Base-by-base conservation (phyloP, 2,329 filamentous ascomycete species). In the Fusarium sterilihyphosum region DNA sequence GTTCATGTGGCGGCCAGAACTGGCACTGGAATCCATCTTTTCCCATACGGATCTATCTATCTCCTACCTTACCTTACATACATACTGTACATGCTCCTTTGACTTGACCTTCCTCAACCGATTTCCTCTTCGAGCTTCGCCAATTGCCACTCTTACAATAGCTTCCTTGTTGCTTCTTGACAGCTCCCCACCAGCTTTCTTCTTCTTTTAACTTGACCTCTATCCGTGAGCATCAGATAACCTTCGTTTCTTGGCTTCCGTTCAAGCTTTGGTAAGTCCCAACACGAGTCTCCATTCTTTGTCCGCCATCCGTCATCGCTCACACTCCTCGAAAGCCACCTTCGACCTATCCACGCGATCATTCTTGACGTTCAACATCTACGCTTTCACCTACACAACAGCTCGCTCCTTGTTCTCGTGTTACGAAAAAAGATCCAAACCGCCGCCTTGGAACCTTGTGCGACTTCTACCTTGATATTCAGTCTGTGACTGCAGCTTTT, bases 11-110 rank as follows among this genome's bases (percentile, higher is more conserved):
- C 77, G 77, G 77, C 73, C 75, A 70, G 43, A 73, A 56, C 61
- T 73, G 70, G 69, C 62, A 79, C 77, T 78, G 77, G 77, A 78
- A 78, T 78, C 65, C 65, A 68, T 68, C 77, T 78, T 78, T 78
- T 77, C 72, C 67, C 74, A 76, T 77, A 73, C 77, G 69, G 74
- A 77, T 71, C 76, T 68, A 71, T 70, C 67, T 71, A 70, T 74
- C 75, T 40, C 24, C 52, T 29, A 29, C 44, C 24, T 49, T 37
- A 18, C 33, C 33, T 35, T 22, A 47, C 44, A 49, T 22, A 47
- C 44, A 49, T 54, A 54, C 35, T 40, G 24, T 40, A 40, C 52
- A 31, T 56, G 52, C 24, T 29, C 52, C 24, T 54, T 56, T 41
- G 35, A 13, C 35, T 56, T 73, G 61, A 73, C 65, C 73, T 73